Base-by-base conservation (phyloP, 2,329 filamentous ascomycete species). In the Paraphoma chrysanthemicola region DNA sequence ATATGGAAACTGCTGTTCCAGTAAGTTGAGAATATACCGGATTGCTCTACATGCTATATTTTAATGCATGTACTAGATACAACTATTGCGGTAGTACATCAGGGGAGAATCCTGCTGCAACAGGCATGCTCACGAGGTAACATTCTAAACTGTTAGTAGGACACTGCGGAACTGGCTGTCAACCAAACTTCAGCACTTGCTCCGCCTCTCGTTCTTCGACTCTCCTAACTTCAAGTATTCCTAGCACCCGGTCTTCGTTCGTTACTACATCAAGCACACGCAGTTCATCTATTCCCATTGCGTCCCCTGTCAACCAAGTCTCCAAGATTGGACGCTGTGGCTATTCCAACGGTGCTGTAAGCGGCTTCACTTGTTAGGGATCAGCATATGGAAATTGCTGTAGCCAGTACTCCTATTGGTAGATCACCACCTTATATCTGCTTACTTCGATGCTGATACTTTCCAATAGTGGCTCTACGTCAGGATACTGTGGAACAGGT, bases 301-400 rank as follows among this genome's bases (percentile, higher is more conserved):
- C 49, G 12, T 51, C 49, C 6, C 30, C 44, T 23, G 17, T 30
- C 33, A 6, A 44, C 39, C 41, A 38, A 12, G 49, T 51, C 41
- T 51, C 49, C 11, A 44, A n/a, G 10, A 45, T 38, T 30, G 49
- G 39, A 43, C 49, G 49, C 42, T 51, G 49, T 45, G 49, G 49
- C 8, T 14, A 51, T 16, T 10, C 43, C 9, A 29, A 31, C 16
- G 49, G 49, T 44, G 49, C 49, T 14, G 43, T 29, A 10, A 39
- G 49, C 9, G 49, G 49, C 4, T 51, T 51, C n/a, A 45, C 5
- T 16, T 51, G 49, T 14, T 1, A 14, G 17, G 49, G 49, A 10
- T 51, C 49, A 8, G 29, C 23, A 41, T 51, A 14, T 29, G 49
- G 49, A 2, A 16, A 45, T 29, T 51, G 49, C 49, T 51, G 49